Evolutionary conservation across 1,284 basidiomycete species (phyloP).

Genomic region (Austroboletus rostrupii): DNA sequence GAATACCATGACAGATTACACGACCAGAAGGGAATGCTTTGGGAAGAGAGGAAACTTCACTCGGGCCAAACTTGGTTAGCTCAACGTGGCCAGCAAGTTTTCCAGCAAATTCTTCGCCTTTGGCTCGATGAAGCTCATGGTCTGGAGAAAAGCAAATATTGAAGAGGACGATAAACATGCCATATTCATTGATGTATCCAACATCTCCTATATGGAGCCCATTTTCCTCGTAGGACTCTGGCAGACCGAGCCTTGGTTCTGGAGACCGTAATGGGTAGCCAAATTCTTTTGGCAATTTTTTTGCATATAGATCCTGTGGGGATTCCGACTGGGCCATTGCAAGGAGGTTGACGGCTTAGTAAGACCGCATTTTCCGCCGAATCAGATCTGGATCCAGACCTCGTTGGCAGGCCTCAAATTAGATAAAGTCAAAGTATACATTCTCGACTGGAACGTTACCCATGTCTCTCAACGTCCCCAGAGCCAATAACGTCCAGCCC

Average conservation of each 20-base stretch:
- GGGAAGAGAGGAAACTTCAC: background rate
- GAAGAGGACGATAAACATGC: conserved; percentile 2
- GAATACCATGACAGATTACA: background rate
- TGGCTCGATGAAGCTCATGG: background rate
- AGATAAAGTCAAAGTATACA: too few relatives aligned
- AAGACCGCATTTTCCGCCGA: too few relatives aligned
- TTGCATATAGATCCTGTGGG: background rate
- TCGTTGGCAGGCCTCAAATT: too few relatives aligned
- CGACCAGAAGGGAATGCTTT: background rate
- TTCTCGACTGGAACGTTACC: too few relatives aligned
- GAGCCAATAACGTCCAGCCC: too few relatives aligned
- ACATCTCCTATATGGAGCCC: conserved; percentile 6
- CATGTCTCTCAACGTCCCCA: too few relatives aligned
- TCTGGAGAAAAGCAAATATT: background rate
- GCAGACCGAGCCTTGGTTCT: background rate
- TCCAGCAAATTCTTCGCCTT: background rate
- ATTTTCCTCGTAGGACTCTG: background rate
- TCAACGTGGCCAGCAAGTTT: background rate
- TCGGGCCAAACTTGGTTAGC: background rate
- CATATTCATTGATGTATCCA: conserved; percentile 1
- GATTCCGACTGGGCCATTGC: background rate
- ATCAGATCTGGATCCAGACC: too few relatives aligned
- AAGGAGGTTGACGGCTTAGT: too few relatives aligned
- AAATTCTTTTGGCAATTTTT: background rate
- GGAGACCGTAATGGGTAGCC: conserved; percentile 2